phyloP scores from a whole-genome alignment of 331 rosid species.

The Dryas integrifolia region DNA sequence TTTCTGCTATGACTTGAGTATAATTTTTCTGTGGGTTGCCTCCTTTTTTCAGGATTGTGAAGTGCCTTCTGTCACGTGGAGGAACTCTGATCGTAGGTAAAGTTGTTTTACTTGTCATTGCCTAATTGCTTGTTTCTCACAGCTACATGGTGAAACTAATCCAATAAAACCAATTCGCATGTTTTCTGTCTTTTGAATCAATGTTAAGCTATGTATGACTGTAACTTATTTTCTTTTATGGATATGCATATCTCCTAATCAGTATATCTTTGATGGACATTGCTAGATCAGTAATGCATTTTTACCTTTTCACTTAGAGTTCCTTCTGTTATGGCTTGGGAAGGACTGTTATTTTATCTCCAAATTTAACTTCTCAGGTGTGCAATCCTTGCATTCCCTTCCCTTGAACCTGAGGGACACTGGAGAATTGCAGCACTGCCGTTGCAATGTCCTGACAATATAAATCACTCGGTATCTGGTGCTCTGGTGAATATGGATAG shows the following conservation, averaged over 20 bases:
- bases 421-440: conserved; percentile 58
- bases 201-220: conserved; percentile 1
- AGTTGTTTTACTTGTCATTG: neutral
- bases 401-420: conserved; percentile 45
- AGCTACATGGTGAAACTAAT: neutral
- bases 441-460: conserved; percentile 32
- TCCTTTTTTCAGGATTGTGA: conserved; percentile 50
- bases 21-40: conserved; percentile 18
- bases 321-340: conserved; percentile 9
- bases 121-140: conserved; percentile 5
- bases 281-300: neutral
- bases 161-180: neutral
- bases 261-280: neutral
- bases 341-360: conserved; percentile 10
- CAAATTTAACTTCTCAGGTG: conserved; percentile 45
- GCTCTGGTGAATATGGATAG: conserved; percentile 45
- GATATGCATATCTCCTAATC: neutral
- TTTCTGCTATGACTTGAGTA: conserved; percentile 8
- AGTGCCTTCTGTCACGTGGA: conserved; percentile 48
- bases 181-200: neutral
- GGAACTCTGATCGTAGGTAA: conserved; percentile 58
- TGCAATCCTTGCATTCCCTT: conserved; percentile 43
- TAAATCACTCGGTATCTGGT: conserved; percentile 33
- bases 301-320: neutral
- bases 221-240: neutral